A percentile compares a stretch with the other conserved stretches of the same genome.
These are phyloP conservation scores for Aureobasidium mangrovei DNA, from an alignment of 2,329 filamentous ascomycete species.

Conservation along the genomic window DNA sequence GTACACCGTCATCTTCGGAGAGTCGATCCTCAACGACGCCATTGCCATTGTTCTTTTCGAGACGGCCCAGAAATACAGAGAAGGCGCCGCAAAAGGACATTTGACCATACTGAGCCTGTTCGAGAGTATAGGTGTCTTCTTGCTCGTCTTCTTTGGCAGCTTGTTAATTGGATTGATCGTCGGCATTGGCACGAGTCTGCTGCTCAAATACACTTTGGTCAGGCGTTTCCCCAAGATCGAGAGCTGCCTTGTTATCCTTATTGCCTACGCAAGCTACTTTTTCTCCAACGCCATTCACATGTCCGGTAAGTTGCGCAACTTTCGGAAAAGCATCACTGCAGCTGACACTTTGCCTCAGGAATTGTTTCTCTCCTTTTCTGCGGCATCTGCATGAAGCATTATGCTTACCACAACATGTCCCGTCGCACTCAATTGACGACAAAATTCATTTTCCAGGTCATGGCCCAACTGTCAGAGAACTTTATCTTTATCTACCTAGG, in stretches of 20 bases:
- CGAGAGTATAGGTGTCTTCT: conserved; percentile 87
- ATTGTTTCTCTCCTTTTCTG: conserved; percentile 97
- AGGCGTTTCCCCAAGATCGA: conserved; percentile 91
- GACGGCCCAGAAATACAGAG: conserved; percentile 86
- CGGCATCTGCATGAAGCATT: conserved; percentile 96
- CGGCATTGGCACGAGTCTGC: conserved; percentile 76
- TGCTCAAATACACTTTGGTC: conserved; percentile 91
- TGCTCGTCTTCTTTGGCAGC: conserved; percentile 92
- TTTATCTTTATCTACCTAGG: conserved; percentile 99
- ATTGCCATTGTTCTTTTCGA: conserved; percentile 98
- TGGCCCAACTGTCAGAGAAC: conserved; percentile 92
- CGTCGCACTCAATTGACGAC: conserved; percentile 93
- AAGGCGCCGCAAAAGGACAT: conserved; percentile 57
- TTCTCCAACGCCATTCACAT: conserved; percentile 93
- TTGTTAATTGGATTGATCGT: conserved; percentile 80
- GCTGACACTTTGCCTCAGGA: conserved; percentile 43
- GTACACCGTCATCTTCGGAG: conserved; percentile 97
- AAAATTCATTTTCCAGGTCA: conserved; percentile 92
- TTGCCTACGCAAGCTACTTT: conserved; percentile 95
- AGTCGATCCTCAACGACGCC: conserved; percentile 95
- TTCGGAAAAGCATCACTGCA: not conserved
- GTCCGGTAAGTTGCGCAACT: conserved; percentile 61
- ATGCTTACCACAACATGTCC: conserved; percentile 99
- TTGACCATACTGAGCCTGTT: conserved; percentile 76
- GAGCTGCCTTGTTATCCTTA: conserved; percentile 85